Base-by-base conservation (phyloP, 78 protist genomes). In the Dictyostelium capitatum region DNA sequence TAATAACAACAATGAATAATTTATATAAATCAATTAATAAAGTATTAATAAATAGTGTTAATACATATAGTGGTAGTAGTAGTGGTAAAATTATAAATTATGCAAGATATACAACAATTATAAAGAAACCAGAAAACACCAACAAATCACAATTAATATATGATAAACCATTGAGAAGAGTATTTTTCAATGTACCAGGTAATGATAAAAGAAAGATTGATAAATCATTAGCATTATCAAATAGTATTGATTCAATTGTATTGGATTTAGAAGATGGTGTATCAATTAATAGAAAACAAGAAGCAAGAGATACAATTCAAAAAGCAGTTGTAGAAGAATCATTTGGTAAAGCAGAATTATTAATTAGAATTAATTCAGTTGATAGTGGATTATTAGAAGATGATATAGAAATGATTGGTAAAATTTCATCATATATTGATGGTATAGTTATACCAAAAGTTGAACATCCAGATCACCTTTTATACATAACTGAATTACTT, bases 211-310 rank as follows among this genome's bases (percentile, higher is more conserved):
- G 95, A 46, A 91, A 91, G 70, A 82, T 91, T 7, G 91, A 85
- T 23, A 91, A 91, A 56, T 89, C 95, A 19, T 62, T 83, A 12
- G 37, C 64, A 75, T 53, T 91, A 20, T 74, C 83, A 5, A 72
- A 59, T 20, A 59, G 23, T 11, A 81, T 93, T 3, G 96, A 93
- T 57, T 80, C 85, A 0, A 83, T 93, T 41, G 96, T 93, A 28
- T 51, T 93, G 20, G 96, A 93, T 79, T 50, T 93, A 12, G 96
- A 93, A 25, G 96, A 93, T 57, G 96, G 96, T 57, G 96, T 93
- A 23, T 91, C 96, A 8, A 47, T 72, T 37, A 93, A 93, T 43
- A 65, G 20, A 23, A 93, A 93, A 48, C 84, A 93, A 46, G 83
- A 83, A 19, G 96, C 96, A 25, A 53, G 96, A 51, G 92, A 93